A percentile compares a stretch with the other conserved stretches of the same genome.
phyloP scores from a whole-genome alignment of 441 rosid genomes.

The Flueggea neowawraea region DNA sequence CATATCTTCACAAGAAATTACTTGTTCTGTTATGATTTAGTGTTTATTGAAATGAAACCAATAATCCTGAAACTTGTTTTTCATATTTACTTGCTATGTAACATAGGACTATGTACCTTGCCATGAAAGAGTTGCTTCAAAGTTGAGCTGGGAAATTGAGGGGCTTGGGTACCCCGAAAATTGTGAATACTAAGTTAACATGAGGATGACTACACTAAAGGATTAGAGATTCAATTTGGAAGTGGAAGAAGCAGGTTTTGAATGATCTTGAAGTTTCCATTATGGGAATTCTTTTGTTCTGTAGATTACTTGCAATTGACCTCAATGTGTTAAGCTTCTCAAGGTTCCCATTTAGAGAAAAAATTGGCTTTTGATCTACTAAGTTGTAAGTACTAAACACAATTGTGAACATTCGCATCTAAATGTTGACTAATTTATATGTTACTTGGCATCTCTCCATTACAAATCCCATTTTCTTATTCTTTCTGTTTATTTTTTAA shows the following conservation, averaged over 20 bases:
- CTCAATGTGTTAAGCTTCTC: constrained; percentile 30
- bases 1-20: too few species aligned
- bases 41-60: too few species aligned
- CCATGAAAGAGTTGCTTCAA: constrained; percentile 80
- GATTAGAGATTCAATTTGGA: constrained; percentile 16
- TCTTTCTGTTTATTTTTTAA: background rate
- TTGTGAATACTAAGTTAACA: constrained; percentile 43
- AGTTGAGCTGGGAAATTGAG: constrained; percentile 81
- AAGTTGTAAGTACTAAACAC: constrained; percentile 35
- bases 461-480: background rate
- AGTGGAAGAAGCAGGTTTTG: constrained; percentile 28
- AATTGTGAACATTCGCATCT: constrained; percentile 17
- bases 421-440: constrained; percentile 26
- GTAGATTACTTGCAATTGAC: constrained; percentile 52
- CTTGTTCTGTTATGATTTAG: too few species aligned
- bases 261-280: constrained; percentile 20
- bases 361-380: constrained; percentile 14
- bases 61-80: background rate
- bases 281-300: constrained; percentile 13
- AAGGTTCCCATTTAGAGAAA: constrained; percentile 19
- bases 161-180: constrained; percentile 46
- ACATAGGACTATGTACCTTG: constrained; percentile 78
- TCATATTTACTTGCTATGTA: constrained; percentile 8
- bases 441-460: background rate
- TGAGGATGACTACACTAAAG: constrained; percentile 3